Base-by-base conservation (phyloP, 768 basidiomycete genomes). In the Coprinopsis strossmayeri region DNA sequence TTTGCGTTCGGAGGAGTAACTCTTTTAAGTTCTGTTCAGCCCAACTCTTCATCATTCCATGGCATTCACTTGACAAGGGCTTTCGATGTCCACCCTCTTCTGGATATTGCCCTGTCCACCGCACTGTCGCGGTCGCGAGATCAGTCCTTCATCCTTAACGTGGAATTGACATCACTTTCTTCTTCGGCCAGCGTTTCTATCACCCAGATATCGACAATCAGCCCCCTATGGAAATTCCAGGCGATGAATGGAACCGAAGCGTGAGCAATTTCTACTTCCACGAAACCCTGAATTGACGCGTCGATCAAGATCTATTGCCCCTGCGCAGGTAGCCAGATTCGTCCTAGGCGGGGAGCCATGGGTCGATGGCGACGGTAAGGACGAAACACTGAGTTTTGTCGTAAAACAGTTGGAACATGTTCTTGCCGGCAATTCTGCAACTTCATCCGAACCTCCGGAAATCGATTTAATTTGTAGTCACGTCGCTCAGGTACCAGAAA, bases 221-320 rank as follows among this genome's bases (percentile, higher is more conserved):
- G 90, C 55, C 78, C 87, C 0, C 66, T 69, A 3, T 93, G 91
- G 91, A 61, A 63, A 34, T 82, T 78, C 52, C 60, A 26, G 9
- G 23, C 21, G 17, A 23, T 42, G 4, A 23, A 42, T 9, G 24
- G 21, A 9, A 4, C 20, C 5, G 9, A 42, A 12, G 9, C 40
- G 40, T 42, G 24, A 23, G 40, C 11, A 42, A 9, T 42, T 25
- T 42, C 11, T 9, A 11, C 10, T 24, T 42, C 5, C 5, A 5
- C 10, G 40, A 5, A 42, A 42, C 18, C 13, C 21, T 38, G 18
- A 46, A n/a, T 37, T 60, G 25, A 37, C 44, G 24, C 25, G 7
- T 37, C 32, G 7, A 17, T 34, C 20, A 28, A 56, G 55, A 13
- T 41, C 53, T 27, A 45, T 56, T 20, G 34, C 52, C 5, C 49